Conservation (phyloP, 1,284 basidiomycete species). For the Waitea zeae region DNA sequence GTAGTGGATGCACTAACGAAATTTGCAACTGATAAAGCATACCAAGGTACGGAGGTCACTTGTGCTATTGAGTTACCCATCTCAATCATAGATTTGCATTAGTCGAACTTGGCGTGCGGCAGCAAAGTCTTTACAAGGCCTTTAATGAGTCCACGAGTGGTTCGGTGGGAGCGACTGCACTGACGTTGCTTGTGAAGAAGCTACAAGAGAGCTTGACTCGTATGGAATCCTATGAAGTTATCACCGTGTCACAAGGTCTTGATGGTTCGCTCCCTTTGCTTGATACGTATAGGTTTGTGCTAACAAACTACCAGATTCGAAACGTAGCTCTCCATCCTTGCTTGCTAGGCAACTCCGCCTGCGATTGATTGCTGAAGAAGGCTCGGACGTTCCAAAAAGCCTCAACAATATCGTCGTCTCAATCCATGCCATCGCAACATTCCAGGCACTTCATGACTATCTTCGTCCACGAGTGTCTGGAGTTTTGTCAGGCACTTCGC, state of each 20-base stretch:
- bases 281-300: conserved; percentile 10
- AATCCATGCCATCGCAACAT: conserved; percentile 91
- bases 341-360: conserved; percentile 81
- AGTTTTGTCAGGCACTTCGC: conserved; percentile 41
- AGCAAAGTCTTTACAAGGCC: conserved; percentile 59
- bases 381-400: conserved; percentile 71
- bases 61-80: too few species aligned
- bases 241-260: conserved; percentile 62
- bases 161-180: conserved; percentile 24
- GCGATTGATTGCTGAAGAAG: conserved; percentile 74
- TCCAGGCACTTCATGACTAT: conserved; percentile 91
- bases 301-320: conserved; percentile 47
- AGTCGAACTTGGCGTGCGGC: conserved; percentile 44
- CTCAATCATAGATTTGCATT: too few species aligned
- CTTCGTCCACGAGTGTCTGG: conserved; percentile 82
- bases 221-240: conserved; percentile 89
- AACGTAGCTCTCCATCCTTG: conserved; percentile 71
- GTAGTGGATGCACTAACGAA: conserved; percentile 77
- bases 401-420: conserved; percentile 85
- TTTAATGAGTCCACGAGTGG: too few species aligned
- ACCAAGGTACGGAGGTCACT: conserved; percentile 29
- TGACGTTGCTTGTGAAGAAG: conserved; percentile 80
- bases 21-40: conserved; percentile 58
- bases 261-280: too few species aligned
- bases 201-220: conserved; percentile 85